Evolutionary conservation across 768 basidiomycete genomes (phyloP).

Genomic region (Punctularia strigosozonata): DNA sequence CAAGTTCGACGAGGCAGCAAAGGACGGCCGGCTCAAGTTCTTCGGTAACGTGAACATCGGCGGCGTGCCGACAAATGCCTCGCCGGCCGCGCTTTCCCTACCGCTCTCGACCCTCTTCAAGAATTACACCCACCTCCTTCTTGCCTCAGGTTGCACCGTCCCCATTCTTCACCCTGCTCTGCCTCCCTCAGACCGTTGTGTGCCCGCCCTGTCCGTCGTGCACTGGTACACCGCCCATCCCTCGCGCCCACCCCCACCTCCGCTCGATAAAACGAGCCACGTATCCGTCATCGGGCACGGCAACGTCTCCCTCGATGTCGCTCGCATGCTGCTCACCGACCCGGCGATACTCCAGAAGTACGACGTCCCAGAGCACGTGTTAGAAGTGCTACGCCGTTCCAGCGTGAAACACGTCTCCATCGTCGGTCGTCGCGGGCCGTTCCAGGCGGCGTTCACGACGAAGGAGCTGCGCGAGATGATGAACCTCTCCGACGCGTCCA

Average conservation of each 20-base stretch:
- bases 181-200: constrained; percentile 34
- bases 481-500: constrained; percentile 45
- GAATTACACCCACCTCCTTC: constrained; percentile 77
- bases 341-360: constrained; percentile 50
- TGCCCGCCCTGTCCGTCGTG: constrained; percentile 75
- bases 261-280: constrained; percentile 53
- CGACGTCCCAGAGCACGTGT: constrained; percentile 68
- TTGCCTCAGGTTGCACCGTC: constrained; percentile 77
- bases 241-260: constrained; percentile 43
- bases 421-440: constrained; percentile 76
- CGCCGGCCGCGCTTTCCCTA: constrained; percentile 43
- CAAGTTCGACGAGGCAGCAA: constrained; percentile 78
- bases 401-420: constrained; percentile 69
- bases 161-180: constrained; percentile 46
- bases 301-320: constrained; percentile 89
- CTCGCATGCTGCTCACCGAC: constrained; percentile 75
- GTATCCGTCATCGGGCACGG: constrained; percentile 88
- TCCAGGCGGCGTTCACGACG: constrained; percentile 82
- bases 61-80: constrained; percentile 15
- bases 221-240: constrained; percentile 98
- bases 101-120: constrained; percentile 48
- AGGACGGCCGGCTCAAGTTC: constrained; percentile 75
- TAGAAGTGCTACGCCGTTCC: constrained; percentile 53
- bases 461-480: constrained; percentile 89
- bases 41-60: constrained; percentile 82